Conservation (phyloP, 2,329 filamentous ascomycete genomes). For the Botrytis medusae region DNA sequence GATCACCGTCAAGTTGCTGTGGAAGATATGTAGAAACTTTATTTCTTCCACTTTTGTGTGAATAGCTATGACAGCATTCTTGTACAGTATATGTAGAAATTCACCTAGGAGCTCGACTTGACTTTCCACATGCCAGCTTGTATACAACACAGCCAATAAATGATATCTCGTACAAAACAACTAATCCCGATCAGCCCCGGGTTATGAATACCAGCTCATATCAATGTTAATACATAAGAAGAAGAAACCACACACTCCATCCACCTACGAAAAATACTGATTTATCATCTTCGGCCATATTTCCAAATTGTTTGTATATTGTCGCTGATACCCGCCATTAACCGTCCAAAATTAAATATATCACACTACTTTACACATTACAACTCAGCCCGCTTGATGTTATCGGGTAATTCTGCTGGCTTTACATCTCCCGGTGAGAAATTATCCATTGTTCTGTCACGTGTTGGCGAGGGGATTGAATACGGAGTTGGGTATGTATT, state of each 20-base stretch:
- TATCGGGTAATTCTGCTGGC: not conserved
- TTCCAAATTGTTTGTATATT: not conserved
- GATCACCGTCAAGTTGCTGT: too few relatives aligned
- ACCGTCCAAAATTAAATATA: too few relatives aligned
- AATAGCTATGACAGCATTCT: not conserved
- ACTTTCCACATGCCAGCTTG: not conserved
- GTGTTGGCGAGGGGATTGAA: not conserved
- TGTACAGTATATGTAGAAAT: not conserved
- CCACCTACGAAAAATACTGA: not conserved
- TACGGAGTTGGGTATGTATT: not conserved
- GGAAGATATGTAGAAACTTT: too few relatives aligned
- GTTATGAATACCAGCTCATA: not conserved
- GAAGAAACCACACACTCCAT: not conserved
- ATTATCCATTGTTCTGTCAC: not conserved
- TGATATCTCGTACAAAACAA: not conserved
- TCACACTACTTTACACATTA: not conserved
- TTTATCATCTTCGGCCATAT: not conserved
- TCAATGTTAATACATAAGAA: not conserved
- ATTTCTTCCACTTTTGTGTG: too few relatives aligned
- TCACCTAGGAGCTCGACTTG: not conserved
- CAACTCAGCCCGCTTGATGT: not conserved
- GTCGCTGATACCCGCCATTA: too few relatives aligned
- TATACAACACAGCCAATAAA: fast-evolving
- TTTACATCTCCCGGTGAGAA: not conserved
- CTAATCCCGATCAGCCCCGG: too few relatives aligned